These are phyloP conservation scores for Grosmannia clavigera DNA, from an alignment of 2,329 filamentous ascomycete species.

Conservation along the genomic window DNA sequence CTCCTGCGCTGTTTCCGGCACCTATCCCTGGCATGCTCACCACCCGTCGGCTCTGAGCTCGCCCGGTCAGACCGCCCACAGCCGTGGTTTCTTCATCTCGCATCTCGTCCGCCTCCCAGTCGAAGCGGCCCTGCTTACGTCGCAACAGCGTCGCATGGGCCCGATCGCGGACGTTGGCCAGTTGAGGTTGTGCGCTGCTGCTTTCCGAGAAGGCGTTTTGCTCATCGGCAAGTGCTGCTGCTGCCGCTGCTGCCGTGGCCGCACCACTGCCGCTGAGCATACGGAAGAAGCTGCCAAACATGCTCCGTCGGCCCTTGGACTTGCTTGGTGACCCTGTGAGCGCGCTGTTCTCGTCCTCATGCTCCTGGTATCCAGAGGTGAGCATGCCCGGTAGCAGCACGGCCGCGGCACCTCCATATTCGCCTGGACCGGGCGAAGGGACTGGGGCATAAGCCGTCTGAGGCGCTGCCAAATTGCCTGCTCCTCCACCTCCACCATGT, in stretches of 20 bases:
- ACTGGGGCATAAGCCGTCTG: not conserved
- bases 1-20: not conserved
- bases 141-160: conserved; percentile 32
- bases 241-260: not conserved
- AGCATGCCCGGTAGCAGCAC: not conserved
- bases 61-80: conserved; percentile 6
- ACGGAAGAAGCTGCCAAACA: conserved; percentile 56
- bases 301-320: conserved; percentile 43
- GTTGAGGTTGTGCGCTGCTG: conserved; percentile 3
- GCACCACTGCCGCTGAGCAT: conserved; percentile 35
- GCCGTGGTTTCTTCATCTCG: conserved; percentile 26
- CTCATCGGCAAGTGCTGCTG: not conserved
- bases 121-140: conserved; percentile 41
- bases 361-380: not conserved
- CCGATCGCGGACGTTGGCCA: conserved; percentile 21
- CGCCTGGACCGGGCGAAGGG: not conserved
- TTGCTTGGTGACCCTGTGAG: conserved; percentile 43
- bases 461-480: not conserved
- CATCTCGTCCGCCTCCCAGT: conserved; percentile 44
- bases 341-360: conserved; percentile 16
- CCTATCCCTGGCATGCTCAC: not conserved
- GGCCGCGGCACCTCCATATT: not conserved
- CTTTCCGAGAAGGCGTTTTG: not conserved
- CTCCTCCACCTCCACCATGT: too few species aligned
- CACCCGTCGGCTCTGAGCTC: not conserved